Conservation (phyloP, 106 monocot genomes). For the Hemerocallis citrina region DNA sequence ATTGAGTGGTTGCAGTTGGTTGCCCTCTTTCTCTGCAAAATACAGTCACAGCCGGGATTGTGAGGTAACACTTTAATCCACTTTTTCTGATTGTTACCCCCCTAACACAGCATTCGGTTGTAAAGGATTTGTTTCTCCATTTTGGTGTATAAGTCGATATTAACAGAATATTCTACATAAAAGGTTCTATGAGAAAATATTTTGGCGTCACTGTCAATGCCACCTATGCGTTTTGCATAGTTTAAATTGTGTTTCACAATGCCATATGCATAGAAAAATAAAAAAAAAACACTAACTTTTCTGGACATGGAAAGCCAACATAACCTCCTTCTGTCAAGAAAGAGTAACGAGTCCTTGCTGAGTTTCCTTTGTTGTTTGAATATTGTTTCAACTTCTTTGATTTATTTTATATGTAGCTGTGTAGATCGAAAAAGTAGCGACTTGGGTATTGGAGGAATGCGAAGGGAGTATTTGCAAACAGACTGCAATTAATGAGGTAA, state of each 20-base stretch:
- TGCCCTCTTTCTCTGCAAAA: slow-evolving; percentile 87
- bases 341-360: not conserved
- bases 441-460: slow-evolving; percentile 71
- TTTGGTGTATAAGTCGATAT: not conserved
- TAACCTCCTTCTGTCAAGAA: not conserved
- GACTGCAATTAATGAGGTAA: slow-evolving; percentile 88
- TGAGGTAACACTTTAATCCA: slow-evolving; percentile 43
- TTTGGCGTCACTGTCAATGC: too few species aligned
- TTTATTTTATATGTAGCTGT: slow-evolving; percentile 43
- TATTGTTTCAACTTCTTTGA: not conserved
- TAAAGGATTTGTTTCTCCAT: not conserved
- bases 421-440: slow-evolving; percentile 92
- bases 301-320: not conserved
- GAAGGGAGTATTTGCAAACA: slow-evolving; percentile 78
- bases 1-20: slow-evolving; percentile 85
- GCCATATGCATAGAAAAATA: not conserved
- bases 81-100: too few species aligned
- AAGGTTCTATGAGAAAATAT: too few species aligned
- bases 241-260: not conserved
- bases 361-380: not conserved
- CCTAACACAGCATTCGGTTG: too few species aligned
- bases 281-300: not conserved
- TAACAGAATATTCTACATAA: too few species aligned
- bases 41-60: slow-evolving; percentile 88
- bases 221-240: too few species aligned